Evolutionary conservation across 176 grass and related monocot genomes (phyloP).

Genomic region (Carex cristatella): DNA sequence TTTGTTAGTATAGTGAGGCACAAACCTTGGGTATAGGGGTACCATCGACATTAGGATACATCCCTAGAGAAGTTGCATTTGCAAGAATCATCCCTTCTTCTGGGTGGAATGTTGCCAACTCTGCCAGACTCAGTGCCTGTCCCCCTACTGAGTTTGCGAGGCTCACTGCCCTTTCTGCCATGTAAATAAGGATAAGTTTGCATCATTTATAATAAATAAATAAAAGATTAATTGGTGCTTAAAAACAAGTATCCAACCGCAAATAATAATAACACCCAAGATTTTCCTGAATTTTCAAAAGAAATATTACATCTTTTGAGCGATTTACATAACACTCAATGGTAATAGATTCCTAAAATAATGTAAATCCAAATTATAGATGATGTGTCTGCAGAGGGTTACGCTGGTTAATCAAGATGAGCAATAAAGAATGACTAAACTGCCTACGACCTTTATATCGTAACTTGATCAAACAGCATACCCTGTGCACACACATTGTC

Average conservation of each 20-base stretch:
- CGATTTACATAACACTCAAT: background rate
- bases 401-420: background rate
- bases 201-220: background rate
- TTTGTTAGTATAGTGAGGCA: background rate
- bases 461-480: background rate
- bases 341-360: background rate
- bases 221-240: background rate
- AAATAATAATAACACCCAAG: background rate
- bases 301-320: background rate
- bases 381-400: background rate
- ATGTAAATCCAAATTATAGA: background rate
- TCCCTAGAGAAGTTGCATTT: constrained; percentile 94
- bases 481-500: background rate
- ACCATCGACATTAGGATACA: constrained; percentile 81
- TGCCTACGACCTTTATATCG: background rate
- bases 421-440: background rate
- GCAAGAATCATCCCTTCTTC: constrained; percentile 90
- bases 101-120: constrained; percentile 72
- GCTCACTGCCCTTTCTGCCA: constrained; percentile 67
- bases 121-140: constrained; percentile 59
- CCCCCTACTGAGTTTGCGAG: constrained; percentile 75
- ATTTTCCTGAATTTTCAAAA: background rate
- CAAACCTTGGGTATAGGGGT: constrained; percentile 87
- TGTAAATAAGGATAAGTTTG: background rate
- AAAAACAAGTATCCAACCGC: background rate